These are phyloP conservation scores for Cystobasidium onofrii DNA, from an alignment of 768 basidiomycete genomes.

Conservation along the genomic window DNA sequence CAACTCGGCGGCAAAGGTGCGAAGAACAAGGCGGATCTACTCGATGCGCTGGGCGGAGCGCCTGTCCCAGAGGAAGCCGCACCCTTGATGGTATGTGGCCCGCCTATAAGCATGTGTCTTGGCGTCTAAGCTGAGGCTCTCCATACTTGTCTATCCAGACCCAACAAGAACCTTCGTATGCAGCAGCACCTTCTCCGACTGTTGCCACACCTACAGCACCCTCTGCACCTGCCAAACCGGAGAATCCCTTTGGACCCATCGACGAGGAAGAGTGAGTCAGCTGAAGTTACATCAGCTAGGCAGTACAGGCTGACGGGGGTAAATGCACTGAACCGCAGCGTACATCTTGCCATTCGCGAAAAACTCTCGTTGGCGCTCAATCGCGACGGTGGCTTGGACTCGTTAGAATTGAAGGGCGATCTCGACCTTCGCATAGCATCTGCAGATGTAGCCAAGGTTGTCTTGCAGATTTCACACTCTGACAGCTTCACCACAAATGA, in stretches of 20 bases:
- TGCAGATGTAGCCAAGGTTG: constrained; percentile 61
- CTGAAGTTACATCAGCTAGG: too few relatives aligned
- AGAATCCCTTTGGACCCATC: constrained; percentile 57
- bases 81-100: constrained; percentile 12
- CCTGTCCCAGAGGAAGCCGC: constrained; percentile 24
- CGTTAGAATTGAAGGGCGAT: constrained; percentile 86
- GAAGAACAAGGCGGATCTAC: constrained; percentile 67
- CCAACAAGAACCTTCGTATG: constrained; percentile 43
- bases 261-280: constrained; percentile 61
- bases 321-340: too few relatives aligned
- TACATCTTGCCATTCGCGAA: constrained; percentile 81
- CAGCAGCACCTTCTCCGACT: constrained; percentile 53
- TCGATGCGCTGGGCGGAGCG: constrained; percentile 79
- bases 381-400: constrained; percentile 81
- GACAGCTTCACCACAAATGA: constrained; percentile 57
- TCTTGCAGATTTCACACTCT: constrained; percentile 56
- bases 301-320: too few relatives aligned
- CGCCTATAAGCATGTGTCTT: too few relatives aligned
- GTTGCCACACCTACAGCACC: constrained; percentile 52
- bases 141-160: too few relatives aligned
- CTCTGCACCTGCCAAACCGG: constrained; percentile 48
- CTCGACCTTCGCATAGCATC: constrained; percentile 85
- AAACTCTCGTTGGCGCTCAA: constrained; percentile 68
- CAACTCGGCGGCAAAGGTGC: constrained; percentile 82
- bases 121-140: too few relatives aligned